These are phyloP conservation scores for Blastobotrys parvus DNA, from an alignment of 805 yeast genomes.

Conservation along the genomic window DNA sequence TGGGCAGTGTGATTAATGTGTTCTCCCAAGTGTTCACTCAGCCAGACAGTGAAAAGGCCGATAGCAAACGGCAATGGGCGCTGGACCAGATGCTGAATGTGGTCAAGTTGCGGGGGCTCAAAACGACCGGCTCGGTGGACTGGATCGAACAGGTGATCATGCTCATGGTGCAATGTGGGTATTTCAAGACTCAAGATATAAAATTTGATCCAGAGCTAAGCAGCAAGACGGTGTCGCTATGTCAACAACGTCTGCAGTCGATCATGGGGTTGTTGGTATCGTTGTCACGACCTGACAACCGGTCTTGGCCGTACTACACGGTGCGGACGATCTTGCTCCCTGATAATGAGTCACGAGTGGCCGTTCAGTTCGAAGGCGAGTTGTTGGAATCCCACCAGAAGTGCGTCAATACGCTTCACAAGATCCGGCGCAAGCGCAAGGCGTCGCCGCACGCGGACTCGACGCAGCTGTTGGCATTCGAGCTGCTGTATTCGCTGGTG, in stretches of 20 bases:
- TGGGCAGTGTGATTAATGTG: no score
- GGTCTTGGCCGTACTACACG: slow-evolving; percentile 50
- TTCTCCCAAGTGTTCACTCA: no score
- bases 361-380: slow-evolving; percentile 49
- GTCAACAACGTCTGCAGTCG: slow-evolving; percentile 48
- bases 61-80: slow-evolving; percentile 44
- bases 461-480: slow-evolving; percentile 55
- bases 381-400: slow-evolving; percentile 40
- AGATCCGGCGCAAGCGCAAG: slow-evolving; percentile 32
- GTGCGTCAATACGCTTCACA: slow-evolving; percentile 41
- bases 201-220: slow-evolving; percentile 9
- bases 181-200: slow-evolving; percentile 26
- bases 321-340: slow-evolving; percentile 15
- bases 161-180: slow-evolving; percentile 35
- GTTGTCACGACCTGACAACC: slow-evolving; percentile 33
- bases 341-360: slow-evolving; percentile 21
- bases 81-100: slow-evolving; percentile 50
- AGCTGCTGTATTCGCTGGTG: slow-evolving; percentile 67
- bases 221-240: slow-evolving; percentile 18
- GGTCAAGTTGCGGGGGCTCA: slow-evolving; percentile 33
- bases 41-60: slow-evolving; percentile 22
- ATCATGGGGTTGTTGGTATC: slow-evolving; percentile 51
- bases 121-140: slow-evolving; percentile 14
- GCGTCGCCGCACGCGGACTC: slow-evolving; percentile 30
- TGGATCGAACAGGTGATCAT: slow-evolving; percentile 31